Conservation (phyloP, 257 asterid species). For the Plectranthus barbatus region DNA sequence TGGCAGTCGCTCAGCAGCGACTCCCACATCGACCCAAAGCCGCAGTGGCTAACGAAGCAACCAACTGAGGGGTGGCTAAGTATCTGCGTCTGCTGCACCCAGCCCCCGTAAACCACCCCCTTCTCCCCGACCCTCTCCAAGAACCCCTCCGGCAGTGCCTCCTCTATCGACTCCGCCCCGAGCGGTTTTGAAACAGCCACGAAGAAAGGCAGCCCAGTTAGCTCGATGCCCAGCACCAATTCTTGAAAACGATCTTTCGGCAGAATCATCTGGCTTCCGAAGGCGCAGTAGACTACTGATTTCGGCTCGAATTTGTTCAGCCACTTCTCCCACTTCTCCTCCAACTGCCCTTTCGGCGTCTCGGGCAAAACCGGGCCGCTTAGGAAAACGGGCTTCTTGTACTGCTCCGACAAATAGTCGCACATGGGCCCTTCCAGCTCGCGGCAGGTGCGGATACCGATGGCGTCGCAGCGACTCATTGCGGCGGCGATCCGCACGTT, state of each 20-base stretch:
- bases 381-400: slow-evolving; percentile 41
- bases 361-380: slow-evolving; percentile 64
- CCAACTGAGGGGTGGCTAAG: slow-evolving; percentile 69
- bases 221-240: slow-evolving; percentile 54
- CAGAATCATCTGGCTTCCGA: slow-evolving; percentile 54
- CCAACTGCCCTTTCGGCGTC: slow-evolving; percentile 25
- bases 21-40: slow-evolving; percentile 92
- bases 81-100: slow-evolving; percentile 68
- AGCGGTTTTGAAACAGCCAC: slow-evolving; percentile 53
- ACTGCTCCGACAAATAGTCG: slow-evolving; percentile 52
- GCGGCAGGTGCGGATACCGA: slow-evolving; percentile 56
- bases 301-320: slow-evolving; percentile 32
- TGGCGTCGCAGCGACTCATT: slow-evolving; percentile 47
- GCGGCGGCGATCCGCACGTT: slow-evolving; percentile 39
- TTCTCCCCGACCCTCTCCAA: slow-evolving; percentile 42
- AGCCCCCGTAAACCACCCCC: slow-evolving; percentile 57
- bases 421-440: slow-evolving; percentile 63
- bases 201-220: slow-evolving; percentile 61
- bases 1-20: slow-evolving; percentile 57
- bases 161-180: slow-evolving; percentile 43
- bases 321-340: slow-evolving; percentile 50
- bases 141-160: slow-evolving; percentile 75
- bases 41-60: slow-evolving; percentile 86
- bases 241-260: slow-evolving; percentile 51
- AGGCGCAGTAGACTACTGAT: slow-evolving; percentile 54